phyloP scores from a whole-genome alignment of 306 rosid genomes.

The Datisca glomerata region DNA sequence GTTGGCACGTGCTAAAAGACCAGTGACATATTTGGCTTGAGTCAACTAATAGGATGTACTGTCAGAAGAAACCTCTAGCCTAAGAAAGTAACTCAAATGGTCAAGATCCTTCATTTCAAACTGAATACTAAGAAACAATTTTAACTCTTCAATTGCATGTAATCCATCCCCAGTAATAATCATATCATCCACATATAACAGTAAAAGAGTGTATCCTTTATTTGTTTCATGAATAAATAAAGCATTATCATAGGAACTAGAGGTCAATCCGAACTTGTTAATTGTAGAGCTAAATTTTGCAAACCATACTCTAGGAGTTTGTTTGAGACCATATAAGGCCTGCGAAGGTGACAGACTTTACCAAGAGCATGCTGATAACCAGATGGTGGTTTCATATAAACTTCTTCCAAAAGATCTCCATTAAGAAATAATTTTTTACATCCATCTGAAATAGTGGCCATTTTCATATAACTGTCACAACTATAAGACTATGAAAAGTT shows the following conservation, averaged over 20 bases:
- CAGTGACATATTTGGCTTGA: slow-evolving; percentile 3
- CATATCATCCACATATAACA: too few species aligned
- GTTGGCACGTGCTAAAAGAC: not conserved
- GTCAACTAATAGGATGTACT: not conserved
- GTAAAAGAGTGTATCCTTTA: not conserved
- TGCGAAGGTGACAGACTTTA: not conserved
- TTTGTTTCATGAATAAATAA: not conserved
- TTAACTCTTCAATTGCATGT: too few species aligned
- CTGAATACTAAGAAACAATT: too few species aligned
- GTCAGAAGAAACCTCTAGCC: not conserved
- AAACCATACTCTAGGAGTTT: not conserved
- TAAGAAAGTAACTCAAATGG: not conserved
- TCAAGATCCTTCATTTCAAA: too few species aligned
- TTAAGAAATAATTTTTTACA: slow-evolving; percentile 5
- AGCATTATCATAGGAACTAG: not conserved
- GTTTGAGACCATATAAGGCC: not conserved
- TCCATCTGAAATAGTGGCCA: slow-evolving; percentile 1
- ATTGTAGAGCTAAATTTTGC: not conserved
- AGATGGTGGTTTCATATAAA: not conserved
- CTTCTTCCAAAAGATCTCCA: not conserved
- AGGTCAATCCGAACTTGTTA: too few species aligned
- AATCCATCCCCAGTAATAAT: too few species aligned
- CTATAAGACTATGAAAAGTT: not conserved
- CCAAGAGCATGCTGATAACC: not conserved
- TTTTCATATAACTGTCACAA: not conserved